phyloP scores from a whole-genome alignment of 2,329 filamentous ascomycete species.

The Emergomyces africanus region DNA sequence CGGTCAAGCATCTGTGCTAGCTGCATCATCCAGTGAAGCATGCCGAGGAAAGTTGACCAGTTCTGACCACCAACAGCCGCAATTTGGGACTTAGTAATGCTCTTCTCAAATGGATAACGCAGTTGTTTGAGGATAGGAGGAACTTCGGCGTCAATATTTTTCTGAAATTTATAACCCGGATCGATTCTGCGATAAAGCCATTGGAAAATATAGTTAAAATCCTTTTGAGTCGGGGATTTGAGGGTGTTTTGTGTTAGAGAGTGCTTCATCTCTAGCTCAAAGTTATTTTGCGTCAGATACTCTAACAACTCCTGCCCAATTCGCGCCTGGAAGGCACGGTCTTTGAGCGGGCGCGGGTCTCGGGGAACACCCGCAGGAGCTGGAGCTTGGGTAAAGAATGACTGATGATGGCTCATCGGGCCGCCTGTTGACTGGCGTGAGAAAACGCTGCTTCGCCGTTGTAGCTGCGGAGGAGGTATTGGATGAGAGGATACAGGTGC shows the following conservation, averaged over 20 bases:
- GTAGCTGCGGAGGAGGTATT: conserved; percentile 31
- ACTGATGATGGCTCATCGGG: conserved; percentile 59
- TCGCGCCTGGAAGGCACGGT: conserved; percentile 63
- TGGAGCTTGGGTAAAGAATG: conserved; percentile 85
- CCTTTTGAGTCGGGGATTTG: conserved; percentile 91
- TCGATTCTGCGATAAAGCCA: conserved; percentile 97
- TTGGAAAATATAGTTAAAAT: conserved; percentile 96
- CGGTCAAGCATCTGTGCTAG: conserved; percentile 85
- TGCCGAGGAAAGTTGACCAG: conserved; percentile 85
- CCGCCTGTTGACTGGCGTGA: conserved; percentile 57
- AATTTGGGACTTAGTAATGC: conserved; percentile 92
- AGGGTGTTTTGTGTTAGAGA: conserved; percentile 80
- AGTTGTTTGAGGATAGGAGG: conserved; percentile 85
- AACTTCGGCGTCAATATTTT: conserved; percentile 90
- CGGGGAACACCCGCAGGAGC: conserved; percentile 67
- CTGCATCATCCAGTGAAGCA: conserved; percentile 99
- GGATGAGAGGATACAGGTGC: conserved; percentile 44
- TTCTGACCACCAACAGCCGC: conserved; percentile 92
- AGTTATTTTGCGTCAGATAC: conserved; percentile 85
- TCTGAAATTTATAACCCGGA: conserved; percentile 82
- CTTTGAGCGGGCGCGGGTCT: conserved; percentile 76
- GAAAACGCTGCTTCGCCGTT: conserved; percentile 71
- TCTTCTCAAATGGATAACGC: conserved; percentile 87
- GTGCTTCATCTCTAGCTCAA: conserved; percentile 97
- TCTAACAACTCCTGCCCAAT: conserved; percentile 86